These are phyloP conservation scores for Prunus mume DNA, from an alignment of 306 rosid genomes.

Conservation along the genomic window DNA sequence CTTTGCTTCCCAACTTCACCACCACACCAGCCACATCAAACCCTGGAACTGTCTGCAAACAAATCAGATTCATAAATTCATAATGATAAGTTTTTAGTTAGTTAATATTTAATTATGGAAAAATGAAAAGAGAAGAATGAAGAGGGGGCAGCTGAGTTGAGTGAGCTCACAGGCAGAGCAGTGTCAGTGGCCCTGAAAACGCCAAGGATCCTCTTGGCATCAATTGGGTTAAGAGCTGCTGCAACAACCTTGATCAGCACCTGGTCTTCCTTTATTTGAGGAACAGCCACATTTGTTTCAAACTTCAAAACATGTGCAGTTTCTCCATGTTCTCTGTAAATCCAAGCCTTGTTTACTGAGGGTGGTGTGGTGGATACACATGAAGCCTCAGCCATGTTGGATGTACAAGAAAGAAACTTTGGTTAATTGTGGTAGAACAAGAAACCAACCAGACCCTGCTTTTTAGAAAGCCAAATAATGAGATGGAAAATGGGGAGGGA, in stretches of 20 bases:
- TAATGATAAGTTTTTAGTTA: no score
- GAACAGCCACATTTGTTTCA: constrained; percentile 39
- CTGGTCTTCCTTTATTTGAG: constrained; percentile 44
- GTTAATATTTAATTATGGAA: no score
- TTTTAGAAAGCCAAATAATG: no score
- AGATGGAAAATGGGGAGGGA: no score
- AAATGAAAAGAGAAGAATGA: no score
- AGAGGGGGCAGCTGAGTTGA: no score
- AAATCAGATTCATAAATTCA: no score
- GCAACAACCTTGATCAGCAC: constrained; percentile 68
- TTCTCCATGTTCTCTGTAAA: constrained; percentile 49
- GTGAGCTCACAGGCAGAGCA: constrained; percentile 22
- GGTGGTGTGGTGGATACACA: constrained; percentile 20
- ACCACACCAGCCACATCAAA: constrained; percentile 73
- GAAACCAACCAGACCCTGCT: no score
- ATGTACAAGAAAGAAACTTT: no score
- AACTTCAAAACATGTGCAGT: constrained; percentile 46
- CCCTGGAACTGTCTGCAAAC: constrained; percentile 51
- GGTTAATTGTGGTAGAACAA: no score
- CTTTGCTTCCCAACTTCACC: constrained; percentile 58
- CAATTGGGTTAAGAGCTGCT: constrained; percentile 63
- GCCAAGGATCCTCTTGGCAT: constrained; percentile 52
- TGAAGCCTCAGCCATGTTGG: constrained; percentile 31
- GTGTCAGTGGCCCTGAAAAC: constrained; percentile 15
- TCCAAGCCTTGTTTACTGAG: constrained; percentile 49